These are phyloP conservation scores for Shiraia bambusicola DNA, from an alignment of 2,329 filamentous ascomycete genomes.

Conservation along the genomic window DNA sequence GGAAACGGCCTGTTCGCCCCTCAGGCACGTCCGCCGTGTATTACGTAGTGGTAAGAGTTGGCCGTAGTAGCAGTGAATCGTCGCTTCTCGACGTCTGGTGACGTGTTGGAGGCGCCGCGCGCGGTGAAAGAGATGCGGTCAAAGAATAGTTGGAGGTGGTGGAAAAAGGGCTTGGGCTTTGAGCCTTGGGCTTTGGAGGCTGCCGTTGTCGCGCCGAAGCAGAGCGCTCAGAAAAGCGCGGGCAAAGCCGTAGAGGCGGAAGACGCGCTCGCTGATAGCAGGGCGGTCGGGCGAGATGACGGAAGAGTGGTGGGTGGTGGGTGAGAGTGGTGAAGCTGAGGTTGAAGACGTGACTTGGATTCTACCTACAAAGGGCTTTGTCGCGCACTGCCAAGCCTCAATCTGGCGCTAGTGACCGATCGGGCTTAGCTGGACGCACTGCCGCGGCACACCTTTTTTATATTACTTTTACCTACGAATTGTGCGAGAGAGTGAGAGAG, in stretches of 20 bases:
- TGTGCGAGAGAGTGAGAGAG: no score
- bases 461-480: no score
- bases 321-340: constrained; percentile 18
- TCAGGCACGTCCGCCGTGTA: constrained; percentile 29
- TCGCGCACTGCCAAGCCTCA: neutral
- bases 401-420: neutral
- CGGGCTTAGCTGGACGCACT: neutral
- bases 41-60: constrained; percentile 12
- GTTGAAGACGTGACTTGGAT: constrained; percentile 13
- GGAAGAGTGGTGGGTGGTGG: constrained; percentile 29
- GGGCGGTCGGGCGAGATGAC: constrained; percentile 36
- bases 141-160: constrained; percentile 27
- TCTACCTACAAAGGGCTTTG: neutral
- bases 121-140: constrained; percentile 35
- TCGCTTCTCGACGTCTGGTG: constrained; percentile 10
- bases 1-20: constrained; percentile 29
- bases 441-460: no score
- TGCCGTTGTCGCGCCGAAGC: constrained; percentile 28
- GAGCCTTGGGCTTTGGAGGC: no score
- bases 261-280: constrained; percentile 40
- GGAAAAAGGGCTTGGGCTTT: constrained; percentile 33
- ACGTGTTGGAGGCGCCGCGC: constrained; percentile 33
- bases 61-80: constrained; percentile 22
- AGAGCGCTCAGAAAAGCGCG: constrained; percentile 30
- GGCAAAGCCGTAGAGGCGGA: constrained; percentile 22